Evolutionary conservation across 2,329 filamentous ascomycete genomes (phyloP).

Genomic region (Trichoderma asperellum): DNA sequence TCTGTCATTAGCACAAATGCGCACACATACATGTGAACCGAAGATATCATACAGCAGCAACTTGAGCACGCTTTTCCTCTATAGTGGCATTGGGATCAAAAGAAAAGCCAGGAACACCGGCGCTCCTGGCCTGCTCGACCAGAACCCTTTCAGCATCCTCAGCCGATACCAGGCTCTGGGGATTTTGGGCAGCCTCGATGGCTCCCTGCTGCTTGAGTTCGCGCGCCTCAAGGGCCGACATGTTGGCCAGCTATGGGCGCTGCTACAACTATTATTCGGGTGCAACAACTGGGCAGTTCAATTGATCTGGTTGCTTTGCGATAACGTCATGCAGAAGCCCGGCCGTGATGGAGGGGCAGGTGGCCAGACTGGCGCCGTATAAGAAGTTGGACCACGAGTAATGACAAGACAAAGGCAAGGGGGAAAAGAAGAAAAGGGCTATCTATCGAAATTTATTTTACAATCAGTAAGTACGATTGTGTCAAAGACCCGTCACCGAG

Average conservation of each 20-base stretch:
- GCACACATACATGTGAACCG: constrained; percentile 31
- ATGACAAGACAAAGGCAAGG: neutral
- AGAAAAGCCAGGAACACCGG: constrained; percentile 77
- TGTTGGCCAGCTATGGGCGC: constrained; percentile 33
- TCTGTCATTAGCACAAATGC: constrained; percentile 25
- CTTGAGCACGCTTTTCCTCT: constrained; percentile 82
- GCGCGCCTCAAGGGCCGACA: constrained; percentile 43
- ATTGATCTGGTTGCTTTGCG: constrained; percentile 25
- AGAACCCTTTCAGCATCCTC: constrained; percentile 74
- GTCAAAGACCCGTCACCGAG: constrained; percentile 1
- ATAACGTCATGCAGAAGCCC: constrained; percentile 28
- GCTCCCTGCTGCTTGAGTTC: constrained; percentile 84
- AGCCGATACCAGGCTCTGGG: constrained; percentile 67
- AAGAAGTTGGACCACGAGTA: neutral
- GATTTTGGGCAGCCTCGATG: constrained; percentile 75
- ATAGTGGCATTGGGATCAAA: constrained; percentile 86
- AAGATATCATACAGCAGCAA: constrained; percentile 65
- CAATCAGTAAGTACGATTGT: constrained; percentile 12
- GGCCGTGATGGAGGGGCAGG: constrained; percentile 25
- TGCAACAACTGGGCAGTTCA: constrained; percentile 19
- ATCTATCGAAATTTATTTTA: constrained; percentile 13
- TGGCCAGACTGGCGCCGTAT: constrained; percentile 12
- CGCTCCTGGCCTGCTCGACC: constrained; percentile 75
- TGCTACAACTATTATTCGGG: constrained; percentile 18
- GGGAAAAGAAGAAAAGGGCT: neutral